Evolutionary conservation across 257 asterid species (phyloP).

Genomic region (Solanum ossicruentum): DNA sequence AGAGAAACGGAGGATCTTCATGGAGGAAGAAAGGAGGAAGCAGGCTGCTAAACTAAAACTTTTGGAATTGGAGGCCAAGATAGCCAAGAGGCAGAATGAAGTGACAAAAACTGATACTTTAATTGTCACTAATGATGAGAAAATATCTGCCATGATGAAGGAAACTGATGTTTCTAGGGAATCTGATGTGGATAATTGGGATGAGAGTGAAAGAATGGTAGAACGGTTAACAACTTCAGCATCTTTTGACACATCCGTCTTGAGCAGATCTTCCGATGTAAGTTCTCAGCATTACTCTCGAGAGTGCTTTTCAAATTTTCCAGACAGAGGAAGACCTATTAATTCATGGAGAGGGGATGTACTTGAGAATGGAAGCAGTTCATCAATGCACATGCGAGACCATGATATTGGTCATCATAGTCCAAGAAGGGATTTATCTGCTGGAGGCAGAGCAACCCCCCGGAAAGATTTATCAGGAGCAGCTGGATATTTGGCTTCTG

Average conservation of each 20-base stretch:
- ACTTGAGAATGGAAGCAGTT: conserved; percentile 36
- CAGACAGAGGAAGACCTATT: conserved; percentile 46
- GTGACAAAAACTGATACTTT: conserved; percentile 23
- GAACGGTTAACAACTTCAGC: conserved; percentile 43
- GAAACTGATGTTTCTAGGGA: conserved; percentile 33
- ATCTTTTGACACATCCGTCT: conserved; percentile 37
- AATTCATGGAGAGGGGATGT: conserved; percentile 64
- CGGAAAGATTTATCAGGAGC: conserved; percentile 59
- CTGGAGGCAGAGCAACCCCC: conserved; percentile 40
- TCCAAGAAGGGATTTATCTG: conserved; percentile 52
- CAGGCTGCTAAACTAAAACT: conserved; percentile 89
- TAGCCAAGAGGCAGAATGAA: conserved; percentile 65
- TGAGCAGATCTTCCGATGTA: conserved; percentile 40
- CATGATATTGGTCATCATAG: conserved; percentile 51
- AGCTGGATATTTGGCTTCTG: conserved; percentile 42
- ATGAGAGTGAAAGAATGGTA: conserved; percentile 74
- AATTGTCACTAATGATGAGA: conserved; percentile 31
- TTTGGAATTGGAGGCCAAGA: conserved; percentile 79
- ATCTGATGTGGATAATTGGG: conserved; percentile 65
- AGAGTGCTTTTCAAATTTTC: conserved; percentile 41
- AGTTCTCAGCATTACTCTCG: conserved; percentile 37
- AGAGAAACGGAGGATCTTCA: conserved; percentile 49
- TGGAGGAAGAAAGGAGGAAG: conserved; percentile 95
- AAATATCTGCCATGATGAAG: conserved; percentile 23
- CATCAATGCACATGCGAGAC: conserved; percentile 30